Evolutionary conservation across 306 rosid species (phyloP).

Genomic region (Albizia julibrissin): DNA sequence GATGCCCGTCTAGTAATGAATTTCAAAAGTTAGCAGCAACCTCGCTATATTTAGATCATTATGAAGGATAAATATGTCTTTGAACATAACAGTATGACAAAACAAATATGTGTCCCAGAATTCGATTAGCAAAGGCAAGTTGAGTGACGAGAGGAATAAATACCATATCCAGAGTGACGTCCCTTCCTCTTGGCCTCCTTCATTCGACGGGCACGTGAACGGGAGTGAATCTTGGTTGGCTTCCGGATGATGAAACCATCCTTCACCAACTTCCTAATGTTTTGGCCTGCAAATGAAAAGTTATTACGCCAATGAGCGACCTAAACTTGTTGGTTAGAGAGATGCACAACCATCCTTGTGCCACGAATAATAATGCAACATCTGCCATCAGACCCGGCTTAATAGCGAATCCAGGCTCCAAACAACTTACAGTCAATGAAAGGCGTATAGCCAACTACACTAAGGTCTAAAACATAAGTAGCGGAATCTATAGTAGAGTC

Average conservation of each 20-base stretch:
- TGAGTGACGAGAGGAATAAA: neutral
- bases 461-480: neutral
- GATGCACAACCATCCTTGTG: neutral
- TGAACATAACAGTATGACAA: neutral
- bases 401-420: neutral
- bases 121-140: neutral
- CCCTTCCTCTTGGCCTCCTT: conserved; percentile 96
- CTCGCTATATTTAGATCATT: neutral
- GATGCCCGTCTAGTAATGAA: neutral
- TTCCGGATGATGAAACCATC: conserved; percentile 97
- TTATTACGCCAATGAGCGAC: neutral
- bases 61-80: neutral
- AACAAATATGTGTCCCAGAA: neutral
- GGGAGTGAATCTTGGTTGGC: conserved; percentile 95
- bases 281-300: conserved; percentile 68
- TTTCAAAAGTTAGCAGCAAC: neutral
- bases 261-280: conserved; percentile 90
- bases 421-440: neutral
- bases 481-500: neutral
- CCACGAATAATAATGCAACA: neutral
- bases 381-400: neutral
- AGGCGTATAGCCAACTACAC: neutral
- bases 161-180: conserved; percentile 97
- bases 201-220: conserved; percentile 96
- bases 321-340: neutral